Evolutionary conservation across 2,329 filamentous ascomycete species (phyloP).

Genomic region (Diaporthe ampelina): DNA sequence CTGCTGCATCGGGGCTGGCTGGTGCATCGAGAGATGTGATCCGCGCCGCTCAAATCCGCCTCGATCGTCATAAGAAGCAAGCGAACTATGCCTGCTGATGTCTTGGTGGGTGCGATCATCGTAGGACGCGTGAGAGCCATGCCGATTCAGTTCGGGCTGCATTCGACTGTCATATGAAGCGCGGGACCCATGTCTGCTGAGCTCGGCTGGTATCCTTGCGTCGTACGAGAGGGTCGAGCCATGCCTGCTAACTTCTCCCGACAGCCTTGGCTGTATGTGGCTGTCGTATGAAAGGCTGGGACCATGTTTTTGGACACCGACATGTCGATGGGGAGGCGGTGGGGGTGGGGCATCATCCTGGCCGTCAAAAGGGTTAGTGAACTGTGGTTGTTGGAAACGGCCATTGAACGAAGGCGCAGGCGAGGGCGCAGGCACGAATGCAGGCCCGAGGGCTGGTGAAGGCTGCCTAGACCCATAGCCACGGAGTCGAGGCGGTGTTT

Average conservation of each 20-base stretch:
- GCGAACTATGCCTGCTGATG: constrained; percentile 54
- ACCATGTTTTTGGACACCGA: constrained; percentile 44
- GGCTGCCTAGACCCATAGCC: constrained; percentile 53
- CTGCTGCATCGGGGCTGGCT: constrained; percentile 55
- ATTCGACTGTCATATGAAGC: constrained; percentile 49
- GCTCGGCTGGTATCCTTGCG: constrained; percentile 36
- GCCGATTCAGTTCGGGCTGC: constrained; percentile 33
- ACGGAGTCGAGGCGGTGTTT: constrained; percentile 49
- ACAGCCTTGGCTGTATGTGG: constrained; percentile 37
- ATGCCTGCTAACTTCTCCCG: constrained; percentile 39
- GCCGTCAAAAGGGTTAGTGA: constrained; percentile 49
- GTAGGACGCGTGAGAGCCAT: constrained; percentile 43
- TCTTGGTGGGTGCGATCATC: constrained; percentile 39
- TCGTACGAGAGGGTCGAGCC: constrained; percentile 41
- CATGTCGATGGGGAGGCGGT: constrained; percentile 85
- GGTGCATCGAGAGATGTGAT: constrained; percentile 54
- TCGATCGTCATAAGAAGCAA: constrained; percentile 52
- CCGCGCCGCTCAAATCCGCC: constrained; percentile 41
- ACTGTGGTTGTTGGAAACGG: constrained; percentile 44
- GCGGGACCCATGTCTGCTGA: constrained; percentile 49
- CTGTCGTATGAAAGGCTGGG: constrained; percentile 44
- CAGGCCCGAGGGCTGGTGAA: constrained; percentile 50
- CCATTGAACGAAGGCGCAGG: constrained; percentile 54
- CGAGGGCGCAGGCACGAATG: constrained; percentile 47
- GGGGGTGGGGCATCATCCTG: constrained; percentile 80